phyloP scores from a whole-genome alignment of 1,284 basidiomycete genomes.

The Mycena citricolor region DNA sequence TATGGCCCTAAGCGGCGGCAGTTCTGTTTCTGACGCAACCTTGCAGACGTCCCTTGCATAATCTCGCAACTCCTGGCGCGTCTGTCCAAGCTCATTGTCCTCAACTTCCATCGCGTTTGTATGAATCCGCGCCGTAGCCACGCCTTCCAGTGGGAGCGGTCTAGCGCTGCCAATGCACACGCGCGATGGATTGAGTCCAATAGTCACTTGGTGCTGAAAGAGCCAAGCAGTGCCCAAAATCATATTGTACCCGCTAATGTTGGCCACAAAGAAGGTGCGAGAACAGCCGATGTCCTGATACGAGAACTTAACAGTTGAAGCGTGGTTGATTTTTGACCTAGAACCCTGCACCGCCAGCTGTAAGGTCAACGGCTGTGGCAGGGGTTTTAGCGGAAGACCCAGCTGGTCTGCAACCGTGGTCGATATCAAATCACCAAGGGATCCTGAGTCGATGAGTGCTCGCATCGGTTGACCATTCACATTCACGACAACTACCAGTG shows the following conservation, averaged over 20 bases:
- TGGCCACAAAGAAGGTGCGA: constrained; percentile 11
- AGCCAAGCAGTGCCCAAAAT: constrained; percentile 30
- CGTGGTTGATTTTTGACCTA: constrained; percentile 21
- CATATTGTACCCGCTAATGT: constrained; percentile 27
- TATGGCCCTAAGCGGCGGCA: constrained; percentile 11
- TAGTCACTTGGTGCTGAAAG: constrained; percentile 23
- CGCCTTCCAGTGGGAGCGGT: neutral
- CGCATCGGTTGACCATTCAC: constrained; percentile 8
- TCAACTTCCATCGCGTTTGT: neutral
- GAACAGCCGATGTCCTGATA: constrained; percentile 18
- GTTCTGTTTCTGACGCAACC: constrained; percentile 3
- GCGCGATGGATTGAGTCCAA: constrained; percentile 21
- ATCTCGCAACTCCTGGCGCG: neutral
- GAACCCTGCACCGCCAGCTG: constrained; percentile 30
- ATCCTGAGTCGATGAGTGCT: constrained; percentile 21
- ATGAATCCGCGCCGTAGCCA: neutral
- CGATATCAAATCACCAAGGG: constrained; percentile 23
- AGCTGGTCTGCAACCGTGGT: constrained; percentile 20
- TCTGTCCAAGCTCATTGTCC: neutral
- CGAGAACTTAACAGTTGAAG: constrained; percentile 7
- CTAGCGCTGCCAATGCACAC: constrained; percentile 3
- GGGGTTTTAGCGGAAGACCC: constrained; percentile 7
- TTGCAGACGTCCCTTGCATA: constrained; percentile 20
- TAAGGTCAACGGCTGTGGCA: constrained; percentile 28
- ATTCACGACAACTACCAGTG: constrained; percentile 14